Percentiles rank a stretch among this genome's conserved stretches.
These are phyloP conservation scores for Claviceps sp. DNA, from an alignment of 2,329 filamentous ascomycete genomes.

Conservation along the genomic window DNA sequence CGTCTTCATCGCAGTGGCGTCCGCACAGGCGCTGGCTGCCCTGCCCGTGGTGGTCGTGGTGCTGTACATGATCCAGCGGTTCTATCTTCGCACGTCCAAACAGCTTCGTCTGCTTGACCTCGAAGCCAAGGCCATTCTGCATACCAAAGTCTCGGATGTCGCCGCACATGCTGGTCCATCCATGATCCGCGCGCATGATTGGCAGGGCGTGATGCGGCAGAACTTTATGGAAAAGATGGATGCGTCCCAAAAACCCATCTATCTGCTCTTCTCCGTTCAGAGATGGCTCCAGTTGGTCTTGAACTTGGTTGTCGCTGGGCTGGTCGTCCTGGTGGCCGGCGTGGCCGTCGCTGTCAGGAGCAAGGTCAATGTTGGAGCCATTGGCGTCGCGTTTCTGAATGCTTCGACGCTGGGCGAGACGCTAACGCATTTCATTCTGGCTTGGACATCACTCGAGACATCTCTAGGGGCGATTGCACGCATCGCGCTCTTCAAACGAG, in stretches of 20 bases:
- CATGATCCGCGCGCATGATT: constrained; percentile 15
- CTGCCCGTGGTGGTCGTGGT: constrained; percentile 7
- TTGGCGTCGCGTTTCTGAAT: constrained; percentile 6
- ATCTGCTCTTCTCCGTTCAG: constrained; percentile 31
- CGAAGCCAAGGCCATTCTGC: constrained; percentile 36
- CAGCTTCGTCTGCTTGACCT: constrained; percentile 42
- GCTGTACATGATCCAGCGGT: constrained; percentile 12
- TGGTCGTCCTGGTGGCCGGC: constrained; percentile 16
- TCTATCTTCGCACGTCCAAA: constrained; percentile 35
- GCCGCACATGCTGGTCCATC: constrained; percentile 10
- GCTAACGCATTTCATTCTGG: constrained; percentile 3
- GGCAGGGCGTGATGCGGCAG: constrained; percentile 23
- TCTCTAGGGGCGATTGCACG: constrained; percentile 12
- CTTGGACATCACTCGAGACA: constrained; percentile 9
- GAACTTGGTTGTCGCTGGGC: constrained; percentile 19
- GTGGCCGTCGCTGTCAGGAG: constrained; percentile 16
- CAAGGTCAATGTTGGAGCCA: constrained; percentile 1
- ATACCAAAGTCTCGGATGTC: constrained; percentile 24
- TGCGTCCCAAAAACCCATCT: constrained; percentile 10
- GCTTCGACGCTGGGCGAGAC: constrained; percentile 4
- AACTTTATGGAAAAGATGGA: constrained; percentile 26
- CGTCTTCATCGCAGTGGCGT: too few relatives aligned
- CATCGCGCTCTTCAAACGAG: constrained; percentile 3
- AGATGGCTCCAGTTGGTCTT: constrained; percentile 31
- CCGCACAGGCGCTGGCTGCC: too few relatives aligned